phyloP scores from a whole-genome alignment of 2,329 filamentous ascomycete genomes.

The Zopfia rhizophila region DNA sequence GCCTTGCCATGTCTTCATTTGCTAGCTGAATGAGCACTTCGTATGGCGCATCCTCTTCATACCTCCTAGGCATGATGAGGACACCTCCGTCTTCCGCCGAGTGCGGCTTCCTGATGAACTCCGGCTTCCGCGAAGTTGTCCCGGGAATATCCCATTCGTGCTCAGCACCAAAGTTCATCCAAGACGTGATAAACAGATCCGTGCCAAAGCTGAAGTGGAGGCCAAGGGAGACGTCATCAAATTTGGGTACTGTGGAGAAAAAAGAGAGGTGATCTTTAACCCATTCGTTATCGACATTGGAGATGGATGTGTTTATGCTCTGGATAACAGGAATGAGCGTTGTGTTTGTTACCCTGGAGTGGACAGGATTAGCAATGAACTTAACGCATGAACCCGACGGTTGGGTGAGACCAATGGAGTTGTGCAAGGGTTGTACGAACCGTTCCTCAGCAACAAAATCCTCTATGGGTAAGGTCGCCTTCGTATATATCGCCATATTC shows the following conservation, averaged over 20 bases:
- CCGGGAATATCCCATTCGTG: conserved; percentile 47
- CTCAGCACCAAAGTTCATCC: conserved; percentile 48
- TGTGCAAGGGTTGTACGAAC: conserved; percentile 33
- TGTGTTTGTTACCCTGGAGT: conserved; percentile 39
- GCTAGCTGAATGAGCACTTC: conserved; percentile 48
- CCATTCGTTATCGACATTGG: conserved; percentile 44
- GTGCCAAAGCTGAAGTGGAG: conserved; percentile 41
- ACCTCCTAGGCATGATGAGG: conserved; percentile 45
- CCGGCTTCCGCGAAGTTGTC: conserved; percentile 38
- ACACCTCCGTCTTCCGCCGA: conserved; percentile 45
- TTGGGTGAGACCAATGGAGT: conserved; percentile 13
- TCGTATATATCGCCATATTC: conserved; percentile 45
- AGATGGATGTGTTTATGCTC: conserved; percentile 39
- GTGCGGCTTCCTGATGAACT: conserved; percentile 45
- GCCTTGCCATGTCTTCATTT: conserved; percentile 43
- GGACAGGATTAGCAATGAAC: conserved; percentile 13
- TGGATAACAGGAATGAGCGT: conserved; percentile 42
- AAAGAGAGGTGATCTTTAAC: conserved; percentile 40
- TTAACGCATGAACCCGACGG: conserved; percentile 1
- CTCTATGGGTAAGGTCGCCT: conserved; percentile 36
- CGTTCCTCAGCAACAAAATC: conserved; percentile 37
- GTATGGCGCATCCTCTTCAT: conserved; percentile 43
- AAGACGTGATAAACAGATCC: conserved; percentile 49
- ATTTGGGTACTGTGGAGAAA: conserved; percentile 40
- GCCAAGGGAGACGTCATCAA: conserved; percentile 43